phyloP scores from a whole-genome alignment of 129 eudicot genomes.

The Daucus carota region DNA sequence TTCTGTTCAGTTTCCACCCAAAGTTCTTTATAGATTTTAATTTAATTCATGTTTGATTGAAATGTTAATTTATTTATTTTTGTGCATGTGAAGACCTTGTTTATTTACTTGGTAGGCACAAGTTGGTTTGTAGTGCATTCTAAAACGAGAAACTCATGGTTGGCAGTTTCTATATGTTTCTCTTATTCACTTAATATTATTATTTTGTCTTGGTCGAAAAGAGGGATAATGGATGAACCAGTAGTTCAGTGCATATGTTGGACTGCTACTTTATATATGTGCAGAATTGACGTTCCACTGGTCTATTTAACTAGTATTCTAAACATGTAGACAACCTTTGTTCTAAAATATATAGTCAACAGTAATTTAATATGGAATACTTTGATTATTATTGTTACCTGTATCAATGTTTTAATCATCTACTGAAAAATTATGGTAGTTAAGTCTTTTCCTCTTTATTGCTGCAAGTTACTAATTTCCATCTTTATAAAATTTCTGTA shows the following conservation, averaged over 20 bases:
- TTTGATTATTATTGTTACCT: not conserved
- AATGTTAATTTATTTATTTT: not conserved
- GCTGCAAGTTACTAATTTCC: not conserved
- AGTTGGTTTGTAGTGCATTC: not conserved
- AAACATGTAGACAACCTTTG: not conserved
- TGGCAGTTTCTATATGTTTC: not conserved
- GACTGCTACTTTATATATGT: not conserved
- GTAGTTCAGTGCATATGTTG: not conserved
- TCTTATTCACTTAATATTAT: not conserved
- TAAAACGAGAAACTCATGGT: not conserved
- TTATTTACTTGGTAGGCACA: not conserved
- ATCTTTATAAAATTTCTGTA: constrained; percentile 1
- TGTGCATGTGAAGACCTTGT: not conserved
- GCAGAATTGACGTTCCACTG: not conserved
- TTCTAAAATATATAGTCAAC: not conserved
- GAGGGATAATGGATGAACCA: not conserved
- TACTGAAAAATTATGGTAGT: not conserved
- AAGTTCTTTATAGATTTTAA: not conserved
- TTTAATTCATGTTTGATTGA: not conserved
- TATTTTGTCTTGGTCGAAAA: not conserved
- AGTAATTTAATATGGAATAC: not conserved
- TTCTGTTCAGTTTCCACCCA: not conserved
- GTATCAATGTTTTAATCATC: not conserved
- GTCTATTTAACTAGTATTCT: not conserved
- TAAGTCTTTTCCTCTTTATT: not conserved